Evolutionary conservation across 805 yeast species (phyloP).

Genomic region (Wickerhamiella azymoides): DNA sequence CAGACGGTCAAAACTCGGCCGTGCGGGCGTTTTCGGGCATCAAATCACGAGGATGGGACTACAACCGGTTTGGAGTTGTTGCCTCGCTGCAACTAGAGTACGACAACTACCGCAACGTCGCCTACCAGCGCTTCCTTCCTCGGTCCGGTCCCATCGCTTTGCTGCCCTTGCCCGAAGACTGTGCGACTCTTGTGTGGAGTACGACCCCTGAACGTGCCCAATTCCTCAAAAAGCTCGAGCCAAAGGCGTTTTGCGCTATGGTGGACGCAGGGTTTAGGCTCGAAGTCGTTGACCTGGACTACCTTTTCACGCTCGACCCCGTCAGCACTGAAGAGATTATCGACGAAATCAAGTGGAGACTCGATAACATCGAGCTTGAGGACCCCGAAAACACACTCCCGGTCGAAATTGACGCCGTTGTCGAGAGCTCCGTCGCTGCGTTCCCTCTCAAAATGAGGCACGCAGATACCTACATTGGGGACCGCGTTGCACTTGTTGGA

Average conservation of each 20-base stretch:
- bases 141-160: slow-evolving; percentile 81
- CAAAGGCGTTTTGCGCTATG: slow-evolving; percentile 49
- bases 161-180: slow-evolving; percentile 72
- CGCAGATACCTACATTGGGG: slow-evolving; percentile 76
- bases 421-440: slow-evolving; percentile 57
- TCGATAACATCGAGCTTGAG: slow-evolving; percentile 30
- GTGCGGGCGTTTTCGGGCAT: slow-evolving; percentile 72
- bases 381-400: slow-evolving; percentile 52
- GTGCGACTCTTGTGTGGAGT: slow-evolving; percentile 92
- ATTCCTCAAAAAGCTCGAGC: slow-evolving; percentile 43
- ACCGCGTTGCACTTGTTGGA: slow-evolving; percentile 84
- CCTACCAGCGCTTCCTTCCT: slow-evolving; percentile 85
- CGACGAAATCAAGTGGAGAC: slow-evolving; percentile 65
- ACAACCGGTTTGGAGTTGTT: slow-evolving; percentile 81
- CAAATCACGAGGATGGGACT: slow-evolving; percentile 84
- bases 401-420: slow-evolving; percentile 44
- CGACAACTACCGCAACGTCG: slow-evolving; percentile 57
- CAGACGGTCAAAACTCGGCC: slow-evolving; percentile 93
- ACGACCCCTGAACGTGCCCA: slow-evolving; percentile 63
- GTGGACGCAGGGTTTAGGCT: slow-evolving; percentile 81
- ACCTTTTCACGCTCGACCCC: slow-evolving; percentile 37
- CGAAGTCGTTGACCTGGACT: slow-evolving; percentile 60
- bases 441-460: slow-evolving; percentile 84
- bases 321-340: slow-evolving; percentile 32
- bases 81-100: slow-evolving; percentile 68